Evolutionary conservation across 2,329 filamentous ascomycete species (phyloP).

Genomic region (Huntiella moniliformis): DNA sequence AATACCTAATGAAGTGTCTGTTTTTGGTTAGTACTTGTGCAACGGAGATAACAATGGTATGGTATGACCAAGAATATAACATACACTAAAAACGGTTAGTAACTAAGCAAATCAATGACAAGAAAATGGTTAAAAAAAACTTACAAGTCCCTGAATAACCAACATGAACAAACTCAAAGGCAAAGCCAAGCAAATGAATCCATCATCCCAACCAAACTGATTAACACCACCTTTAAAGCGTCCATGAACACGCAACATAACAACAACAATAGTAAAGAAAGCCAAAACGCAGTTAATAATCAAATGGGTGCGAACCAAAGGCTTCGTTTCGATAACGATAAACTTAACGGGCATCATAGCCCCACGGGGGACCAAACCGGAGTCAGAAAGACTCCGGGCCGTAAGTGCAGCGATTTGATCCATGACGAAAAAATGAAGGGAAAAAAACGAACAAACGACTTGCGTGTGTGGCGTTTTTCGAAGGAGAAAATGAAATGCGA

Average conservation of each 20-base stretch:
- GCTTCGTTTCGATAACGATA: conserved; percentile 8
- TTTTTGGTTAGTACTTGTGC: neutral
- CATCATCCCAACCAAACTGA: conserved; percentile 21
- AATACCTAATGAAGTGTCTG: conserved; percentile 15
- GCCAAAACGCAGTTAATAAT: conserved; percentile 14
- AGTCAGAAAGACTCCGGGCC: neutral
- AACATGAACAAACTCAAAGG: conserved; percentile 18
- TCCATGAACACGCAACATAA: conserved; percentile 16
- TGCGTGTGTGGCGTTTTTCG: neutral
- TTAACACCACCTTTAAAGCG: conserved; percentile 15
- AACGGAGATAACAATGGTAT: neutral
- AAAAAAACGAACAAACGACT: no score
- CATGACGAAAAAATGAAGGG: neutral
- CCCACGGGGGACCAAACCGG: neutral
- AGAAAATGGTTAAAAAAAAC: conserved; percentile 8
- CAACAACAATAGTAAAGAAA: conserved; percentile 14
- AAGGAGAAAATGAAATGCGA: neutral
- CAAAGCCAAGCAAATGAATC: conserved; percentile 19
- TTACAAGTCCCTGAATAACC: conserved; percentile 18
- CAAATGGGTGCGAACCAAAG: conserved; percentile 15
- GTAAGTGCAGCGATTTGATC: neutral
- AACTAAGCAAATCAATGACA: neutral
- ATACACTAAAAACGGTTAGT: conserved; percentile 7
- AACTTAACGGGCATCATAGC: conserved; percentile 9
- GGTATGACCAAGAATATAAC: neutral